Conservation (phyloP, 352 stramenopile species). For the Pythium plurisporium region DNA sequence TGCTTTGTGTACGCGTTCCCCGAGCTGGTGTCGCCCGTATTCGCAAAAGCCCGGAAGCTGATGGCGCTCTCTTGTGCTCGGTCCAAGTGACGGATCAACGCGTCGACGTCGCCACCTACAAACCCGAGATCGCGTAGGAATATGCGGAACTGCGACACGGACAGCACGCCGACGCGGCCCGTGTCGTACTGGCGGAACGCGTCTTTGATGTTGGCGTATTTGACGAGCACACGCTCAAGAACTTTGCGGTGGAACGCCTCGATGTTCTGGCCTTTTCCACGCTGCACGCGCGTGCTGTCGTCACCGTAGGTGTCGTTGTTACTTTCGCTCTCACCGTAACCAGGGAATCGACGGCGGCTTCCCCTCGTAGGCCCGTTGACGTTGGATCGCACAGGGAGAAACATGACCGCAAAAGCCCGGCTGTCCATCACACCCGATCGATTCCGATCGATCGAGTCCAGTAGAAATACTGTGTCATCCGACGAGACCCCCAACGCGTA, state of each 20-base stretch:
- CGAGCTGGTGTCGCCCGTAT: slow-evolving; percentile 30
- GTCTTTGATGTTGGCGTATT: slow-evolving; percentile 56
- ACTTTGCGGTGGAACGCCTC: slow-evolving; percentile 53
- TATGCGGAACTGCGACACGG: slow-evolving; percentile 35
- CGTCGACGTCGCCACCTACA: slow-evolving; percentile 40
- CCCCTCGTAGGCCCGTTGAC: neutral
- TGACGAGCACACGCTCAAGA: slow-evolving; percentile 50
- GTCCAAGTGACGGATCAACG: slow-evolving; percentile 44
- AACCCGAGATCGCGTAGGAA: slow-evolving; percentile 58
- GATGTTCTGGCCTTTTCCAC: slow-evolving; percentile 4
- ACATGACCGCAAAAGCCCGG: slow-evolving; percentile 21
- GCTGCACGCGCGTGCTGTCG: neutral
- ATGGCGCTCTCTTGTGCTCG: slow-evolving; percentile 32
- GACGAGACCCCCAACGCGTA: slow-evolving; percentile 28
- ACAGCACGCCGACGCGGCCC: slow-evolving; percentile 42
- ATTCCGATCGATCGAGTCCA: slow-evolving; percentile 26
- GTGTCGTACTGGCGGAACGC: slow-evolving; percentile 61
- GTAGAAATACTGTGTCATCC: slow-evolving; percentile 27
- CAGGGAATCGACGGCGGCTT: neutral
- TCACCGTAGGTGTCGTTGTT: neutral
- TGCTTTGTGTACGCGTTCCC: slow-evolving; percentile 37
- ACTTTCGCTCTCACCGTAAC: neutral
- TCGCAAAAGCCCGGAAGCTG: slow-evolving; percentile 53
- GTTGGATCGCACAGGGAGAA: slow-evolving; percentile 6
- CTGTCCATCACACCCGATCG: slow-evolving; percentile 17